A percentile compares a stretch with the other conserved stretches of the same genome.
These are phyloP conservation scores for Globisporangium mamillatum DNA, from an alignment of 352 stramenopile species.

Conservation along the genomic window DNA sequence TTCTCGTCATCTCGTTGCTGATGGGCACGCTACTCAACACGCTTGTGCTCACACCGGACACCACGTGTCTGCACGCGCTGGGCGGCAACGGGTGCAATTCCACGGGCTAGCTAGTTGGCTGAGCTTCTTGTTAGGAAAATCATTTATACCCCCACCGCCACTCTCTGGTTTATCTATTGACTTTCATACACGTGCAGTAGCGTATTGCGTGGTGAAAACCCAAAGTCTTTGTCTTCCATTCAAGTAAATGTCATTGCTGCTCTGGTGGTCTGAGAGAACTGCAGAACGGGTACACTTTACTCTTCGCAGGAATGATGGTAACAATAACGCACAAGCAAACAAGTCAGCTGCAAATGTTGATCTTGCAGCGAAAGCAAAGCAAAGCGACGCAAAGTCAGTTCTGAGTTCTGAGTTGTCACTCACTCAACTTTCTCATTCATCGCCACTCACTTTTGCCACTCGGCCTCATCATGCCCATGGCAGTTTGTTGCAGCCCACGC, in stretches of 20 bases:
- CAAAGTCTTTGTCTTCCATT: neutral
- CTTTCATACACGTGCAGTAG: neutral
- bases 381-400: neutral
- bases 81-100: constrained; percentile 23
- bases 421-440: neutral
- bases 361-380: neutral
- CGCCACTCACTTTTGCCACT: too few relatives aligned
- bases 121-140: neutral
- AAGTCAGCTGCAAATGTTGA: neutral
- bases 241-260: neutral
- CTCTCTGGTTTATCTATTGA: neutral
- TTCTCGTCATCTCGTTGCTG: constrained; percentile 21
- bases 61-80: constrained; percentile 29
- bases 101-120: neutral
- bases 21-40: constrained; percentile 21
- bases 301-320: neutral
- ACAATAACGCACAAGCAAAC: neutral
- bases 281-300: neutral
- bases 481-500: neutral
- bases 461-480: too few relatives aligned
- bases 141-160: neutral
- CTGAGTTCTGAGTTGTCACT: neutral
- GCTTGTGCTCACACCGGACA: constrained; percentile 30
- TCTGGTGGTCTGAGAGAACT: neutral
- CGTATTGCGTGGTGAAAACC: neutral